These are phyloP conservation scores for Aurinia saxatilis DNA, from an alignment of 345 rosid species.

Conservation along the genomic window DNA sequence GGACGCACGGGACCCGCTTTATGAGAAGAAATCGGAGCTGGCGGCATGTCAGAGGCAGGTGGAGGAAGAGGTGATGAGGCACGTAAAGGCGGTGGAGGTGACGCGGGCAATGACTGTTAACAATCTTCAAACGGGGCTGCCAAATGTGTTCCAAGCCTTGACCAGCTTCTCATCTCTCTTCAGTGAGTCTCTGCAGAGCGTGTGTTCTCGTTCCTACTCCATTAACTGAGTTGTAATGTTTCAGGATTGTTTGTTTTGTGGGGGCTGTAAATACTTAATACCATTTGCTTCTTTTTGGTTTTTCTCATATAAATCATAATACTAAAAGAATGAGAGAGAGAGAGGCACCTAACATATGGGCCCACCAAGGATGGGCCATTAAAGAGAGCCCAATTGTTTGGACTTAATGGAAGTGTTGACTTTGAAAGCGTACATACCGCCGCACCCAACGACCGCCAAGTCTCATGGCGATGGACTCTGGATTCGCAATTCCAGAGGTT, in stretches of 20 bases:
- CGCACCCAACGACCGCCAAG: conserved; percentile 23
- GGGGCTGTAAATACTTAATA: background rate
- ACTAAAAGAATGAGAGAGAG: no score
- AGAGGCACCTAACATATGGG: background rate
- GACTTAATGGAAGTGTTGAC: conserved; percentile 17
- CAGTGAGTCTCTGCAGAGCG: conserved; percentile 46
- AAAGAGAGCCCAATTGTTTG: conserved; percentile 11
- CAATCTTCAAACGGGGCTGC: conserved; percentile 80
- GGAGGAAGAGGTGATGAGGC: conserved; percentile 83
- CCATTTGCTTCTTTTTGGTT: no score
- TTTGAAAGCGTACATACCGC: conserved; percentile 1
- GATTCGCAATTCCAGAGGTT: conserved; percentile 30
- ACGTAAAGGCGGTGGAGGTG: conserved; percentile 79
- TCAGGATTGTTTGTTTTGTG: background rate
- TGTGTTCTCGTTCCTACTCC: conserved; percentile 58
- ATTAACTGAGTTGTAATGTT: conserved; percentile 23
- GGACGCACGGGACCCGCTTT: conserved; percentile 80
- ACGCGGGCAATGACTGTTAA: conserved; percentile 80
- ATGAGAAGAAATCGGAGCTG: conserved; percentile 73
- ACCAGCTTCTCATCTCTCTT: conserved; percentile 75
- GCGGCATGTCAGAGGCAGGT: conserved; percentile 75
- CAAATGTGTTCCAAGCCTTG: conserved; percentile 81
- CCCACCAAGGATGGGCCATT: no score
- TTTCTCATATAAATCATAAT: no score
- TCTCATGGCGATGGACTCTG: conserved; percentile 35